A percentile compares a stretch with the other conserved stretches of the same genome.
Evolutionary conservation across 345 rosid genomes (phyloP).

Genomic region (Boechera stricta): DNA sequence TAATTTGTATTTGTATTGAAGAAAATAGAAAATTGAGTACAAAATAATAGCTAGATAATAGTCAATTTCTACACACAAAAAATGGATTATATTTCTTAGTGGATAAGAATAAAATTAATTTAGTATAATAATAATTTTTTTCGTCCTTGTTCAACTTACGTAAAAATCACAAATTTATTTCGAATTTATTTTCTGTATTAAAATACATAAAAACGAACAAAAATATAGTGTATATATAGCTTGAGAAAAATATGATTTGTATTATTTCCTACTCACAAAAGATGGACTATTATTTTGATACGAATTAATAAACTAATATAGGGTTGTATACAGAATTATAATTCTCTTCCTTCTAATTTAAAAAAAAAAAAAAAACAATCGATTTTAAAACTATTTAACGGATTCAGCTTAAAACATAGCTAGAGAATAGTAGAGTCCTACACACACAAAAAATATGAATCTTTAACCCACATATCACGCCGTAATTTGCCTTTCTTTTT

Average conservation of each 20-base stretch:
- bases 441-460: not conserved
- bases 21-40: not conserved
- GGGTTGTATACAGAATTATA: not conserved
- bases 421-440: not conserved
- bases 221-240: not conserved
- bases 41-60: constrained; percentile 16
- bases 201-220: not conserved
- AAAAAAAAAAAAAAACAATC: not conserved
- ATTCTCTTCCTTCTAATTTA: not conserved
- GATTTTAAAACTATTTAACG: not conserved
- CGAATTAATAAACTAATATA: not conserved
- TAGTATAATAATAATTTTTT: no score
- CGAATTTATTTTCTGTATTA: not conserved
- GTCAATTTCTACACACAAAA: not conserved
- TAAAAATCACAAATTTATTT: constrained; percentile 1
- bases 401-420: not conserved
- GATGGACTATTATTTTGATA: not conserved
- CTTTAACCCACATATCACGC: constrained; percentile 24
- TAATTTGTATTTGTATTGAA: constrained; percentile 1
- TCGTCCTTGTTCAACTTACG: not conserved
- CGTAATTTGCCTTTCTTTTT: constrained; percentile 6
- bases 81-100: constrained; percentile 1
- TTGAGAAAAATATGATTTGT: not conserved
- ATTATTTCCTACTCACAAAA: not conserved
- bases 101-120: constrained; percentile 7